Conservation (phyloP, 768 basidiomycete genomes). For the Strobilomyces echinocephalus region DNA sequence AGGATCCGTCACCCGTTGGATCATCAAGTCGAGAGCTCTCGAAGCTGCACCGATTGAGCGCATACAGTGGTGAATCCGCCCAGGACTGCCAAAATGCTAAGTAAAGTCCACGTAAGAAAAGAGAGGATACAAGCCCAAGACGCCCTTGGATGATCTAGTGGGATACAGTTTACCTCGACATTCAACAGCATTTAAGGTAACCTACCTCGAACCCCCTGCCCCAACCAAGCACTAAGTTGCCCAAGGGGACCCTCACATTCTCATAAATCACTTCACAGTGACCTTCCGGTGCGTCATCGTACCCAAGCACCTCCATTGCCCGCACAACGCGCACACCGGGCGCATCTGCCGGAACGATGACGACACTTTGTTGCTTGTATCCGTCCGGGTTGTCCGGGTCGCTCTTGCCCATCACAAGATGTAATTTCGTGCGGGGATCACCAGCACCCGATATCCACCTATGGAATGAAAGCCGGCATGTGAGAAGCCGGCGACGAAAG, state of each 20-base stretch:
- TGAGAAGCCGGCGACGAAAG: conserved; percentile 9
- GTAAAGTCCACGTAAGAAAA: not conserved
- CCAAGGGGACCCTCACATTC: conserved; percentile 83
- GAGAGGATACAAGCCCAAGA: conserved; percentile 57
- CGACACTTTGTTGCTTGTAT: conserved; percentile 88
- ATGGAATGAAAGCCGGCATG: conserved; percentile 2
- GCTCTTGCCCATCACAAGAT: conserved; percentile 94
- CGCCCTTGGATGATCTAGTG: conserved; percentile 89
- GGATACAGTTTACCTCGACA: not conserved
- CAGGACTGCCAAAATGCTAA: conserved; percentile 51
- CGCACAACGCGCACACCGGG: conserved; percentile 86
- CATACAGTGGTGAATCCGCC: conserved; percentile 98
- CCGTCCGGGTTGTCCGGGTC: conserved; percentile 74
- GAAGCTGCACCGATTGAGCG: conserved; percentile 88
- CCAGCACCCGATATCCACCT: conserved; percentile 99
- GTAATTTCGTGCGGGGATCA: conserved; percentile 82
- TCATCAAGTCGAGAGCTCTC: conserved; percentile 78
- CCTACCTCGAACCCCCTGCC: conserved; percentile 88
- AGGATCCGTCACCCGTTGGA: conserved; percentile 91
- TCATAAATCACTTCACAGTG: conserved; percentile 95
- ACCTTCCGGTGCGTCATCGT: conserved; percentile 94
- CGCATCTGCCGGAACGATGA: conserved; percentile 85
- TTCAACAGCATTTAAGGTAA: not conserved
- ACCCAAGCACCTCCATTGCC: conserved; percentile 92
- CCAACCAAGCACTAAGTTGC: conserved; percentile 86